phyloP scores from a whole-genome alignment of 2,329 filamentous ascomycete species.

The Peltaster fructicola region DNA sequence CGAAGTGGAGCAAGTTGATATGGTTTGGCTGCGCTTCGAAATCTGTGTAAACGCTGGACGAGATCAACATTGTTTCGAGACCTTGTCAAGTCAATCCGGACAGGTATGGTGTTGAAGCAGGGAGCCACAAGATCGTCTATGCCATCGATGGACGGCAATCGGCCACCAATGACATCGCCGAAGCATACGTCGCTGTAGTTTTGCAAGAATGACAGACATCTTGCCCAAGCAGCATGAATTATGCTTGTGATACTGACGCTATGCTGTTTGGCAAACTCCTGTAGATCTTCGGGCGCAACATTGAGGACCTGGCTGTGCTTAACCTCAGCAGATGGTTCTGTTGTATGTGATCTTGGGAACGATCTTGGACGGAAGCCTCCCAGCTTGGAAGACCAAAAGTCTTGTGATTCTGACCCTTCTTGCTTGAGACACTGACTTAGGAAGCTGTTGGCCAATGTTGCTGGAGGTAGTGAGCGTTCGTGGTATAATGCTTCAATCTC shows the following conservation, averaged over 20 bases:
- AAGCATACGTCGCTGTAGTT: constrained; percentile 56
- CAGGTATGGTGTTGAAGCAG: constrained; percentile 77
- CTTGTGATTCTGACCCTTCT: constrained; percentile 31
- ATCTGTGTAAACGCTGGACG: constrained; percentile 39
- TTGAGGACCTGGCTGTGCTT: constrained; percentile 4
- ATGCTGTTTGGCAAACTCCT: constrained; percentile 32
- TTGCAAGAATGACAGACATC: constrained; percentile 40
- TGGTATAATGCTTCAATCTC: constrained; percentile 48
- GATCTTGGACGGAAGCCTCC: constrained; percentile 30
- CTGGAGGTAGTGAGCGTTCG: constrained; percentile 28
- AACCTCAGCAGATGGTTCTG: background rate
- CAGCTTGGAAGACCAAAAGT: constrained; percentile 50
- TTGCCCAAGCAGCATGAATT: constrained; percentile 57
- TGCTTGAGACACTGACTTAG: constrained; percentile 39
- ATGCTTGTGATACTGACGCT: constrained; percentile 44
- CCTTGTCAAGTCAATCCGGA: constrained; percentile 39
- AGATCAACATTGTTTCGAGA: constrained; percentile 37
- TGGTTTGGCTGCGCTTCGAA: constrained; percentile 43
- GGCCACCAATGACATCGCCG: constrained; percentile 68
- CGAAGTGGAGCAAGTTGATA: constrained; percentile 64
- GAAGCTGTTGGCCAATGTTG: constrained; percentile 45
- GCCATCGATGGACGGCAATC: constrained; percentile 46
- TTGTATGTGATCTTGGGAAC: constrained; percentile 16
- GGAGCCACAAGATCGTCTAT: constrained; percentile 64
- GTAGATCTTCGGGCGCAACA: constrained; percentile 21